Evolutionary conservation across 306 rosid species (phyloP), one percentile per base, ranked within the genome.

Genomic region (Pyrus betulifolia): DNA sequence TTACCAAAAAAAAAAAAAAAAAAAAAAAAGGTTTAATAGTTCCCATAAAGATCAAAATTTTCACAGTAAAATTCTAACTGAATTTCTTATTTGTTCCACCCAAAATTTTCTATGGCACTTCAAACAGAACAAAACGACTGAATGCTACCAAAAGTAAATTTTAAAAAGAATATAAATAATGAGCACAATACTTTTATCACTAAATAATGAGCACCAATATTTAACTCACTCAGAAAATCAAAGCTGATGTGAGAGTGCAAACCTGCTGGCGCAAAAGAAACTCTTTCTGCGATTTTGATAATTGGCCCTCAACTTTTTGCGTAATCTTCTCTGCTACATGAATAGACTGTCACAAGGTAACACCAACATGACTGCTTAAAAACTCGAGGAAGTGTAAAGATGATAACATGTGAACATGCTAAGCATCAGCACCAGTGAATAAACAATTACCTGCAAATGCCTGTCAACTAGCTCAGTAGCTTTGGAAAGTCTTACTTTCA

Each of bases 301-400:
- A 69, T 75, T 95, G 99, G 46, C 99, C 99, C 86, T 95, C 99
- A 81, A 95, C 99, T 84, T 95, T 95, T 68, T 95, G 97, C 54
- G 99, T 90, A 83, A 95, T 95, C 90, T 95, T 92, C 86, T 95
- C 99, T 74, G 99, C 99, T 73, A 95, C 99, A 71, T 95, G 99
- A 76, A 95, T 95, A 35, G 99, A 95, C 98, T 92, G 90, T 81
- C 82, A 75, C 84, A 85, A 77, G 71, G 67, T 65, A 81, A 70
- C 42, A 81, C 57, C 49, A 79, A 78, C 66, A 78, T 77, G 78
- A 85, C 67, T 78, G 54, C 69, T 75, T 57, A 44, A 63, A 46
- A 67, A 31, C 68, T 38, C 17, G 42, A 59, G 49, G 68, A 72
- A 71, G 75, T 73, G 65, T 82, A 33, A 52, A 38, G n/a, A 67